A percentile compares a stretch with the other conserved stretches of the same genome.
These are phyloP conservation scores for Davidsoniella neocaledoniae DNA, from an alignment of 2,329 filamentous ascomycete genomes.

Conservation along the genomic window DNA sequence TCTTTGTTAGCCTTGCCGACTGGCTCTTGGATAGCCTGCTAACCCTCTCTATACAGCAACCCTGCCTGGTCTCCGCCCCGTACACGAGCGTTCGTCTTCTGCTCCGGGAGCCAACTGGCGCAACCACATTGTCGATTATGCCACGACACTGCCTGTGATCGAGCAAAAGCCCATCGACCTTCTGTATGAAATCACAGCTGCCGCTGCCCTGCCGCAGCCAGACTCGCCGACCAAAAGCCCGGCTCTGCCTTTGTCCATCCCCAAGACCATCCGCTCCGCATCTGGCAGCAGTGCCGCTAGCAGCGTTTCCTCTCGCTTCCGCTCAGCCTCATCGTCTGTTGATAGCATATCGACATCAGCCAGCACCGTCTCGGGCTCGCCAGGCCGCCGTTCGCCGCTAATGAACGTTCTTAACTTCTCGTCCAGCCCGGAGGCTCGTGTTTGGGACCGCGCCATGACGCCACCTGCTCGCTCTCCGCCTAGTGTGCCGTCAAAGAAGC, in stretches of 20 bases:
- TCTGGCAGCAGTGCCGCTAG: background rate
- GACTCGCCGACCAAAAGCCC: slow-evolving; percentile 7
- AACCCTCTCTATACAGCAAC: slow-evolving; percentile 31
- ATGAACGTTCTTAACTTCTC: background rate
- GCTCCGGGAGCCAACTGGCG: slow-evolving; percentile 27
- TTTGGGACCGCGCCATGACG: slow-evolving; percentile 1
- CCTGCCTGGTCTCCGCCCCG: slow-evolving; percentile 45
- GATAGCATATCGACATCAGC: background rate
- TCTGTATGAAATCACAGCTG: background rate
- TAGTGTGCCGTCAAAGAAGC: slow-evolving; percentile 4
- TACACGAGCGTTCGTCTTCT: slow-evolving; percentile 48
- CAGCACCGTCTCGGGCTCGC: slow-evolving; percentile 1
- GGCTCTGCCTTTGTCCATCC: slow-evolving; percentile 7
- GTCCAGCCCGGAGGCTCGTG: background rate
- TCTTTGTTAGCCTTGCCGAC: background rate
- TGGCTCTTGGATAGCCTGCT: background rate
- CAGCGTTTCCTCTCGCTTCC: slow-evolving; percentile 8
- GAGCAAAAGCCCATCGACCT: slow-evolving; percentile 19
- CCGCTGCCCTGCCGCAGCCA: background rate
- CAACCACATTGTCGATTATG: slow-evolving; percentile 8
- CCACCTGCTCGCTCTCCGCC: slow-evolving; percentile 5
- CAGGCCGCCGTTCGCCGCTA: background rate
- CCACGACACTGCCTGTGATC: slow-evolving; percentile 15
- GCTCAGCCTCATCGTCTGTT: slow-evolving; percentile 6
- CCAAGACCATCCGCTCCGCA: slow-evolving; percentile 5